phyloP scores from a whole-genome alignment of 805 yeast genomes.

The Nadsonia fulvescens region DNA sequence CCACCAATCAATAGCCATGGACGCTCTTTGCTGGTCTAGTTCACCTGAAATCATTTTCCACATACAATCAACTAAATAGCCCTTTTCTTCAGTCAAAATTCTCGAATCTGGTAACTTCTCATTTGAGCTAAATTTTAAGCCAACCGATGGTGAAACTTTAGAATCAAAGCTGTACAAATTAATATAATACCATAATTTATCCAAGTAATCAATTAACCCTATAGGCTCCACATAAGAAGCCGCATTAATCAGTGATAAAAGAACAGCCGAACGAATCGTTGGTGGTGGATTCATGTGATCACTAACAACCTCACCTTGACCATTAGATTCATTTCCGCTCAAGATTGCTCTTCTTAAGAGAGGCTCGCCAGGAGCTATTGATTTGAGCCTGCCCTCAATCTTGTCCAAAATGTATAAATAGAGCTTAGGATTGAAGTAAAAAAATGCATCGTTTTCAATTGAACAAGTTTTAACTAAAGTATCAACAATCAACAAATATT shows the following conservation, averaged over 20 bases:
- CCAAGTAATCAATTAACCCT: slow-evolving; percentile 4
- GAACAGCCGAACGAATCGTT: slow-evolving; percentile 7
- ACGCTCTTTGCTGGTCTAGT: slow-evolving; percentile 37
- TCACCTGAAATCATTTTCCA: slow-evolving; percentile 44
- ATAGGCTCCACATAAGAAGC: slow-evolving; percentile 7
- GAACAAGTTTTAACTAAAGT: slow-evolving; percentile 30
- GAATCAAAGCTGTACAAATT: too few relatives aligned
- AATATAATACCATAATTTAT: too few relatives aligned
- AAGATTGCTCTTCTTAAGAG: too few relatives aligned
- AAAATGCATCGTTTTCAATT: slow-evolving; percentile 20
- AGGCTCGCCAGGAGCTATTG: too few relatives aligned
- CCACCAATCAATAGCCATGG: slow-evolving; percentile 46
- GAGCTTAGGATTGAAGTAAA: slow-evolving; percentile 10
- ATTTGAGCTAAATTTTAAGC: too few relatives aligned
- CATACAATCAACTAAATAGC: slow-evolving; percentile 23
- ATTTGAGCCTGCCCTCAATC: slow-evolving; percentile 22
- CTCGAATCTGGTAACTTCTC: slow-evolving; percentile 4
- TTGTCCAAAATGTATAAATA: slow-evolving; percentile 23
- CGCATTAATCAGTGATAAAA: slow-evolving; percentile 10
- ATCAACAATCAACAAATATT: slow-evolving; percentile 38
- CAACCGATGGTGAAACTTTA: too few relatives aligned
- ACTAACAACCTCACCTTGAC: slow-evolving; percentile 1
- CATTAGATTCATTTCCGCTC: background rate
- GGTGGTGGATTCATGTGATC: slow-evolving; percentile 7
- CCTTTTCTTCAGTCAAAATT: slow-evolving; percentile 18